Evolutionary conservation across 2,329 filamentous ascomycete species (phyloP).

Genomic region (Sporothrix sp.): DNA sequence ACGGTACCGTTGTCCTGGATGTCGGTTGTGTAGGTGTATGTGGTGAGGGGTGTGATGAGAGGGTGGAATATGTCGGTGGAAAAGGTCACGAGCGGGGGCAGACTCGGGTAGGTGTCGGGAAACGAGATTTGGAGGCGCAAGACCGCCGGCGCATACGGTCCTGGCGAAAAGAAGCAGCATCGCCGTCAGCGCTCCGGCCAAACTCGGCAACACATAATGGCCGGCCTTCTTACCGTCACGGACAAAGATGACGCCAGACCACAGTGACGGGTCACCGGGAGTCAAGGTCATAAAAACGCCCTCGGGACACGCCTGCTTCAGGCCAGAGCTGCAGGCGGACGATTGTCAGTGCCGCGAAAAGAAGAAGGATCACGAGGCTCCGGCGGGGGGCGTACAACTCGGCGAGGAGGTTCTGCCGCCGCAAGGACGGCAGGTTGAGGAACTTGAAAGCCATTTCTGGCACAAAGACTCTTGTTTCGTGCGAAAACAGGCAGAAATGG

Average conservation of each 20-base stretch:
- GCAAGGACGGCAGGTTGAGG: conserved; percentile 44
- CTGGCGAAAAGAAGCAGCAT: conserved; percentile 35
- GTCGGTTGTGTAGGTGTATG: conserved; percentile 81
- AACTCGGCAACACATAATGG: neutral
- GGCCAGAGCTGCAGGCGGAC: conserved; percentile 53
- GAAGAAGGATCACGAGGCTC: neutral
- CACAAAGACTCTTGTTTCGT: no score
- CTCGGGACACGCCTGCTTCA: conserved; percentile 73
- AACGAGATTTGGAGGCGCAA: conserved; percentile 88
- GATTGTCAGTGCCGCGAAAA: conserved; percentile 10
- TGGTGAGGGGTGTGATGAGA: conserved; percentile 84
- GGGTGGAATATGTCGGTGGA: conserved; percentile 92
- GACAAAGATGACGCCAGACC: conserved; percentile 88
- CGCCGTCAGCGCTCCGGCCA: neutral
- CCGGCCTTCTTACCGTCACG: conserved; percentile 56
- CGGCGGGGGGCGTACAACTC: conserved; percentile 57
- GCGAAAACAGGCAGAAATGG: neutral
- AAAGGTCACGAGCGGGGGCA: conserved; percentile 80
- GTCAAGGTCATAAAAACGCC: conserved; percentile 81
- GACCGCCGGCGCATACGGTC: conserved; percentile 79
- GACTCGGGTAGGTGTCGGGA: conserved; percentile 64
- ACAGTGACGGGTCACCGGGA: conserved; percentile 69
- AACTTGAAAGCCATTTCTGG: conserved; percentile 36
- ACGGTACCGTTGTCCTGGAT: conserved; percentile 66
- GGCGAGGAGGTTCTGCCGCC: conserved; percentile 65